phyloP scores from a whole-genome alignment of 1,284 basidiomycete species.

The Ceratobasidium sp. region DNA sequence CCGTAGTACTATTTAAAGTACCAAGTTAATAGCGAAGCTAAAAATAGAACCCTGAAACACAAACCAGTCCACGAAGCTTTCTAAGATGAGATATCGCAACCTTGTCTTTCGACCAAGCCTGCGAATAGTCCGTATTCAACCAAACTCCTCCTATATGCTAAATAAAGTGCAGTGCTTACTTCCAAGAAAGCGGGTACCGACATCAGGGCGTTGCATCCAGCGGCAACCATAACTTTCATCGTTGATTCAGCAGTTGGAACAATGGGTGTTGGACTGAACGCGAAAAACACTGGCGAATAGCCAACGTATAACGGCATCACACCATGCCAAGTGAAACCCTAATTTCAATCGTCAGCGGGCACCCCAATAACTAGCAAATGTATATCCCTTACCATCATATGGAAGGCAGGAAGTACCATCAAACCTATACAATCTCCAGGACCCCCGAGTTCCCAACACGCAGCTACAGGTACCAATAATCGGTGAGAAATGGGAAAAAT shows the following conservation, averaged over 20 bases:
- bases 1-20: constrained; percentile 31
- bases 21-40: not conserved
- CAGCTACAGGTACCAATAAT: not conserved
- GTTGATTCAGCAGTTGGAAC: constrained; percentile 43
- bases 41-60: not conserved
- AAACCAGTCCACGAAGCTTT: constrained; percentile 39
- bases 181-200: constrained; percentile 44
- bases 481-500: not conserved
- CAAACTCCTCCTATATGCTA: not conserved
- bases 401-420: constrained; percentile 32
- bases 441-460: constrained; percentile 5
- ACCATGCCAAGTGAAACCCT: constrained; percentile 14
- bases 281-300: constrained; percentile 38
- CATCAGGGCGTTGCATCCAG: constrained; percentile 10
- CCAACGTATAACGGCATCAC: constrained; percentile 15
- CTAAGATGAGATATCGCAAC: constrained; percentile 34
- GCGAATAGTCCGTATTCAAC: not conserved
- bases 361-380: not conserved
- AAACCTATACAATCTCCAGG: constrained; percentile 9
- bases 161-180: not conserved
- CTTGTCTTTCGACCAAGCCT: constrained; percentile 42
- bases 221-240: constrained; percentile 11
- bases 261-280: constrained; percentile 26
- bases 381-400: constrained; percentile 17
- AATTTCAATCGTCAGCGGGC: not conserved